Conservation (phyloP, 345 rosid species). For the Citrus glauca region DNA sequence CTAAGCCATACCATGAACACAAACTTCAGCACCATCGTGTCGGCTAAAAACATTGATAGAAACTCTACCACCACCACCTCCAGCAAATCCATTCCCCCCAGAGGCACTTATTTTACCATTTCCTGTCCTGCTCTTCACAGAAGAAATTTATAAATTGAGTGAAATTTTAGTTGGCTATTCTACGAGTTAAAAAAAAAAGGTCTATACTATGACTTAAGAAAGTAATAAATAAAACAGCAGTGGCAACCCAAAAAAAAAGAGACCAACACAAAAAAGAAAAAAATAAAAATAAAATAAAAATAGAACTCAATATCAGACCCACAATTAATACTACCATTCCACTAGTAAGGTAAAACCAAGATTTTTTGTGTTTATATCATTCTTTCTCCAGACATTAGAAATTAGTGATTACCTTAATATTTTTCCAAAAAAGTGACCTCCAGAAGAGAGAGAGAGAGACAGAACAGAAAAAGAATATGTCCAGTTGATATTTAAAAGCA, state of each 20-base stretch:
- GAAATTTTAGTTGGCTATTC: background rate
- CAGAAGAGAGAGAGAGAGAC: background rate
- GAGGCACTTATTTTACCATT: conserved; percentile 50
- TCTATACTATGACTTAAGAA: background rate
- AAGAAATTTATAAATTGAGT: conserved; percentile 6
- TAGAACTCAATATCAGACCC: background rate
- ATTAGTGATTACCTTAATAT: background rate
- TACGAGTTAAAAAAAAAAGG: too few relatives aligned
- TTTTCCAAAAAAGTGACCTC: background rate
- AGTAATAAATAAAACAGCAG: background rate
- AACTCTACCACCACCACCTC: conserved; percentile 77
- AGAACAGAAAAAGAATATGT: too few relatives aligned
- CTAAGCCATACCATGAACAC: conserved; percentile 48
- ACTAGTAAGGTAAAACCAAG: background rate
- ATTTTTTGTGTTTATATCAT: background rate
- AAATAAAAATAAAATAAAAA: background rate
- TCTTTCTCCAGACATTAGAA: background rate
- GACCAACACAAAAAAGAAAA: background rate
- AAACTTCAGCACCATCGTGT: conserved; percentile 45
- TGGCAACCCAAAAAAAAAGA: background rate
- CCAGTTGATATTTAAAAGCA: background rate
- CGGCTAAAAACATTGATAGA: conserved; percentile 66
- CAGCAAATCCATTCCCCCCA: conserved; percentile 74
- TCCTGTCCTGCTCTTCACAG: conserved; percentile 48
- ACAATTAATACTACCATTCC: background rate